Evolutionary conservation across 2,329 filamentous ascomycete genomes (phyloP).

Genomic region (Aspergillus ruber): DNA sequence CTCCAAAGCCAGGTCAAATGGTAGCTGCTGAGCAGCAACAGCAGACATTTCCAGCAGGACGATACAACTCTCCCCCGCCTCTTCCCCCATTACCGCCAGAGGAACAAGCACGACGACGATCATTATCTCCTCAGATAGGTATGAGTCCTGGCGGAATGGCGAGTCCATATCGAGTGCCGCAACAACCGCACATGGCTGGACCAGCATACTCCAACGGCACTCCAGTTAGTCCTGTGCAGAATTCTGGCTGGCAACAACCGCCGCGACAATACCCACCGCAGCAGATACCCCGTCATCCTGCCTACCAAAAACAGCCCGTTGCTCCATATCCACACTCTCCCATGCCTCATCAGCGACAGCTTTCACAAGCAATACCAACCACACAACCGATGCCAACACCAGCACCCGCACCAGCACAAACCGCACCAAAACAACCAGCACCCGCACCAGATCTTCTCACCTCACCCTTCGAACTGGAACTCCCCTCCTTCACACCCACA

Average conservation of each 20-base stretch:
- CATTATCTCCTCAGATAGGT: conserved; percentile 8
- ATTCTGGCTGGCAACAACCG: conserved; percentile 13
- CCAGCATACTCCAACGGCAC: conserved; percentile 10
- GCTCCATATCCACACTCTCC: conserved; percentile 26
- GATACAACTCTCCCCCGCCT: conserved; percentile 25
- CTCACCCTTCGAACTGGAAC: conserved; percentile 55
- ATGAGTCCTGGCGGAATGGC: conserved; percentile 9
- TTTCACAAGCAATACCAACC: conserved; percentile 2
- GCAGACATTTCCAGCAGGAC: conserved; percentile 15
- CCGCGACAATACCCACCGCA: conserved; percentile 9
- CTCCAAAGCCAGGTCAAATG: conserved; percentile 30
- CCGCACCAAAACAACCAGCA: conserved; percentile 11
- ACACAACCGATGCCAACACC: conserved; percentile 15
- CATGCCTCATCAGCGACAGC: background rate
- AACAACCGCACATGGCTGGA: conserved; percentile 9
- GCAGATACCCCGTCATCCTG: conserved; percentile 16
- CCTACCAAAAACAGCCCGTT: conserved; percentile 16
- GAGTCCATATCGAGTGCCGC: conserved; percentile 7
- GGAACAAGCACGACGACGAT: conserved; percentile 16
- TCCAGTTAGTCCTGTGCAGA: conserved; percentile 7
- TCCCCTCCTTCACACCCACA: conserved; percentile 41
- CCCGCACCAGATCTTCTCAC: conserved; percentile 52
- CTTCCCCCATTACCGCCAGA: conserved; percentile 36
- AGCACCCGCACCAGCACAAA: conserved; percentile 16
- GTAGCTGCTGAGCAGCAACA: conserved; percentile 11